Percentiles rank a stretch among this genome's conserved stretches.
phyloP scores from a whole-genome alignment of 2,329 filamentous ascomycete genomes.

The Stagonosporopsis chrysanthemi region DNA sequence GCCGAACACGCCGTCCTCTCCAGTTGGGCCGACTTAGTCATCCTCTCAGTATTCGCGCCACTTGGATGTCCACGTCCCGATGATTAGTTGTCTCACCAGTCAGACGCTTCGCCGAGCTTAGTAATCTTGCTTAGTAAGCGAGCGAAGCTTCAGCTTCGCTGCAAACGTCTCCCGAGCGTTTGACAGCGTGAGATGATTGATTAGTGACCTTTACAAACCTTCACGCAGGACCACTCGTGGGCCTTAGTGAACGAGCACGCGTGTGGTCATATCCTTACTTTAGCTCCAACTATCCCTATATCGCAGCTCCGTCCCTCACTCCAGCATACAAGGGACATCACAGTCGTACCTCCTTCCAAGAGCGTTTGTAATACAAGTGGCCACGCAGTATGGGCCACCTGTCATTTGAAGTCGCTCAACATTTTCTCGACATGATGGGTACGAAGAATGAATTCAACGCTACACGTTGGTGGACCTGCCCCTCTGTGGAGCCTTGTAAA shows the following conservation, averaged over 20 bases:
- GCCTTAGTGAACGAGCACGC: background rate
- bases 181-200: too few relatives aligned
- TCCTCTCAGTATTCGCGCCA: background rate
- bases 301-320: slow-evolving; percentile 13
- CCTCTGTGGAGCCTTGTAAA: slow-evolving; percentile 5
- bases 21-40: slow-evolving; percentile 10
- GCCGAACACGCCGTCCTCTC: slow-evolving; percentile 1
- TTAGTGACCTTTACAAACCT: too few relatives aligned
- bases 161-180: too few relatives aligned
- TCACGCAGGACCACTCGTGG: background rate
- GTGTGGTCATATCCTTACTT: slow-evolving; percentile 11
- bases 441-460: background rate
- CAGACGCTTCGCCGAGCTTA: too few relatives aligned
- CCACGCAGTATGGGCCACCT: slow-evolving; percentile 15
- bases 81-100: too few relatives aligned
- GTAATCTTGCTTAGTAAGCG: too few relatives aligned
- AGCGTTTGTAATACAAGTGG: slow-evolving; percentile 8
- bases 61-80: background rate
- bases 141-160: too few relatives aligned
- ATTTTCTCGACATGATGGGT: background rate
- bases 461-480: slow-evolving; percentile 8
- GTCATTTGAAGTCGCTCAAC: background rate
- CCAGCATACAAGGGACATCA: slow-evolving; percentile 9
- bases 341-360: slow-evolving; percentile 6
- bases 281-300: background rate